phyloP scores from a whole-genome alignment of 306 rosid genomes.

The Malus asiatica region DNA sequence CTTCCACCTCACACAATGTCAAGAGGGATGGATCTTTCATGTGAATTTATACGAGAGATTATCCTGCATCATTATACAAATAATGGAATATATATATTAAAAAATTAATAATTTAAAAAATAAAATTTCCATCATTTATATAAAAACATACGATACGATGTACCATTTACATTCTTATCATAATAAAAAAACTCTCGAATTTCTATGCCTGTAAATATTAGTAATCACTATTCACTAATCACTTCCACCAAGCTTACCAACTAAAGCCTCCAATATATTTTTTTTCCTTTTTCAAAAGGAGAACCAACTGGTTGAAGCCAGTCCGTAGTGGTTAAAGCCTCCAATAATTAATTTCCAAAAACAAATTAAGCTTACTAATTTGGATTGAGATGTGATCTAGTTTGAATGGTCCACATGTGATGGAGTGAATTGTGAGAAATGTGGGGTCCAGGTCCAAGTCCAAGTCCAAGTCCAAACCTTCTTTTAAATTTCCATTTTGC shows the following conservation, averaged over 20 bases:
- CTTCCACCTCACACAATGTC: conserved; percentile 40
- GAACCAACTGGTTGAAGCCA: no score
- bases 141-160: no score
- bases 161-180: no score
- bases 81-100: no score
- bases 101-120: no score
- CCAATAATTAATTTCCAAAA: not conserved
- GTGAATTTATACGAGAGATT: not conserved
- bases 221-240: not conserved
- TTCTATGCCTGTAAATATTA: not conserved
- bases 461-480: not conserved
- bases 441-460: not conserved
- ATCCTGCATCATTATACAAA: no score
- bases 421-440: conserved; percentile 42
- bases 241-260: not conserved
- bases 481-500: not conserved
- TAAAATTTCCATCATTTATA: no score
- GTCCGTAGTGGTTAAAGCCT: not conserved
- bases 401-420: conserved; percentile 23
- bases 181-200: not conserved
- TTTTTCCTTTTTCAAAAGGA: no score
- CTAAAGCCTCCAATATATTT: not conserved
- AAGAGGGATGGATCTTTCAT: not conserved
- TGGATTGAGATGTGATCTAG: not conserved
- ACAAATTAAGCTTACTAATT: no score